These are phyloP conservation scores for Geranomyces michiganensis DNA, from an alignment of 192 early-diverging fungal species.

Conservation along the genomic window DNA sequence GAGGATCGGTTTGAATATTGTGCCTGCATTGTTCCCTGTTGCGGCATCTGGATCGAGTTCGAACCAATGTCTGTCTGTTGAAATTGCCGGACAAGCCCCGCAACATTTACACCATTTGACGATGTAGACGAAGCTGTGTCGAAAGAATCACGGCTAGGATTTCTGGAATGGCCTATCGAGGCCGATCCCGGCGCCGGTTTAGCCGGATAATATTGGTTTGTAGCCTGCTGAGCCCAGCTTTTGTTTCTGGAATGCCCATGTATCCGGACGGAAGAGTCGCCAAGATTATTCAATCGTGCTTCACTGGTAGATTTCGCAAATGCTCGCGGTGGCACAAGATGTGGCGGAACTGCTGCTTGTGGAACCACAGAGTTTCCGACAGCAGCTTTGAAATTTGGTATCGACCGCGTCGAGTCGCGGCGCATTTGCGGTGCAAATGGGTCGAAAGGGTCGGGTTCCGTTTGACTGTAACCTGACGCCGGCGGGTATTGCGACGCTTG, in stretches of 20 bases:
- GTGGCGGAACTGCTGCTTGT: conserved; percentile 10
- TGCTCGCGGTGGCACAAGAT: neutral
- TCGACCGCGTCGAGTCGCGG: conserved; percentile 23
- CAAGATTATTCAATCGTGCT: conserved; percentile 19
- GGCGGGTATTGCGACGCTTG: neutral
- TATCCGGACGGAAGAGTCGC: conserved; percentile 7
- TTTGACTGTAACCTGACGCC: neutral
- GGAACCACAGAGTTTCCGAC: neutral
- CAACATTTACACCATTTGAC: conserved; percentile 8
- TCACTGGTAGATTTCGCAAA: conserved; percentile 29
- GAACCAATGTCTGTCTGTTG: neutral
- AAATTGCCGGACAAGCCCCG: conserved; percentile 22
- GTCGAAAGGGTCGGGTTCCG: conserved; percentile 22
- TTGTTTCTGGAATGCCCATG: conserved; percentile 35
- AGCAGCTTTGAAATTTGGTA: conserved; percentile 23
- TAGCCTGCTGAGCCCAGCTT: conserved; percentile 25
- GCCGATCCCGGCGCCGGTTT: neutral
- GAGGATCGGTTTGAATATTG: neutral
- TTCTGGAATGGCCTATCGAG: conserved; percentile 8
- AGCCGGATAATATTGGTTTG: neutral
- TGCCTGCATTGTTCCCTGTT: neutral
- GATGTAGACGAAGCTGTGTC: neutral
- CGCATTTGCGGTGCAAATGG: conserved; percentile 5
- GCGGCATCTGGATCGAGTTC: neutral
- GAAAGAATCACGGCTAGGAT: conserved; percentile 14